Percentiles rank a stretch among this genome's conserved stretches.
phyloP scores from a whole-genome alignment of 306 rosid genomes.

The Rubus parviflorus region DNA sequence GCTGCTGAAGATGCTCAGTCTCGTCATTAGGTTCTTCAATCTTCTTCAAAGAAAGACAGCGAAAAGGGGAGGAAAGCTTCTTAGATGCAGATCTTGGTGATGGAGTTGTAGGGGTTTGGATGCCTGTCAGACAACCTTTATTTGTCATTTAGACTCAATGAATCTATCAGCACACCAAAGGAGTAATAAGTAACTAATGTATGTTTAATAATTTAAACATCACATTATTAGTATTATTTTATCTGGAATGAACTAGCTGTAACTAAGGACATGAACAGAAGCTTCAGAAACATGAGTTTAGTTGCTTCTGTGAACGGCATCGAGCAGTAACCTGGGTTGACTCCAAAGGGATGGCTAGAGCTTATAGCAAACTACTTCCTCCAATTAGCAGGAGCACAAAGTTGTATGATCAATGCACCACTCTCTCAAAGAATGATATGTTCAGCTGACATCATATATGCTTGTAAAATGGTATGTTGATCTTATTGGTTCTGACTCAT shows the following conservation, averaged over 20 bases:
- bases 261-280: not conserved
- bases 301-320: constrained; percentile 7
- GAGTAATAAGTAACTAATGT: not conserved
- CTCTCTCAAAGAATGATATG: not conserved
- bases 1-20: constrained; percentile 72
- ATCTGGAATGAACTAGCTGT: not conserved
- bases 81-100: constrained; percentile 86
- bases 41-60: constrained; percentile 91
- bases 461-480: not conserved
- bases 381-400: not conserved
- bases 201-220: not conserved
- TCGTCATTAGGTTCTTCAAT: constrained; percentile 75
- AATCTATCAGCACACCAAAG: constrained; percentile 5
- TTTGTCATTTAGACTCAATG: constrained; percentile 12
- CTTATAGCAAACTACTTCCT: not conserved
- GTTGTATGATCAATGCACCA: not conserved
- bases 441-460: not conserved
- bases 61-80: constrained; percentile 76
- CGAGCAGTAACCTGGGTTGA: not conserved
- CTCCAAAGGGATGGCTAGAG: not conserved
- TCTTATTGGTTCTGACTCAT: not conserved
- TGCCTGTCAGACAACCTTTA: constrained; percentile 42
- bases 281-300: not conserved
- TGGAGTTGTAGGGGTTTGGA: constrained; percentile 48
- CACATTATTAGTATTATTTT: not conserved